Evolutionary conservation across 805 yeast species (phyloP).

Genomic region (Candida suzukii): DNA sequence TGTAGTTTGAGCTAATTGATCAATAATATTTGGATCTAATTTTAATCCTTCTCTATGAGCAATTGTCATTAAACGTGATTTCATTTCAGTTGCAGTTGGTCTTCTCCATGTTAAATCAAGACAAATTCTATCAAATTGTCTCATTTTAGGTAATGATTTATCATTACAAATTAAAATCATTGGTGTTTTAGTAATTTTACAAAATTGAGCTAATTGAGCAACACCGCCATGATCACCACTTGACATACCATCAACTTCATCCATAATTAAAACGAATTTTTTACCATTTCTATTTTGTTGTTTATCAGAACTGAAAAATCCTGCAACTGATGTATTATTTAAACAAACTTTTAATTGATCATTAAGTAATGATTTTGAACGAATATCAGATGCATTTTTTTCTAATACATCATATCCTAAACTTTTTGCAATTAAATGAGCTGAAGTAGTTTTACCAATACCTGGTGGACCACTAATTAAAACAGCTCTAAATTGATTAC

Average conservation of each 20-base stretch:
- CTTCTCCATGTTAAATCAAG: slow-evolving; percentile 80
- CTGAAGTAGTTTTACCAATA: slow-evolving; percentile 78
- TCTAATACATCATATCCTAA: slow-evolving; percentile 71
- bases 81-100: slow-evolving; percentile 77
- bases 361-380: slow-evolving; percentile 75
- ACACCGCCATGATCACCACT: slow-evolving; percentile 99
- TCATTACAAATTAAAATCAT: slow-evolving; percentile 93
- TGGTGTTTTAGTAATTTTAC: slow-evolving; percentile 82
- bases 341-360: slow-evolving; percentile 62
- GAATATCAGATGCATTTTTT: slow-evolving; percentile 81
- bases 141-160: slow-evolving; percentile 86
- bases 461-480: slow-evolving; percentile 87
- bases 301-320: slow-evolving; percentile 46
- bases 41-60: slow-evolving; percentile 79
- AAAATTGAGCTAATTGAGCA: slow-evolving; percentile 83
- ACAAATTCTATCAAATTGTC: slow-evolving; percentile 84
- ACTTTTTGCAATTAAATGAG: slow-evolving; percentile 63
- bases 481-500: slow-evolving; percentile 59
- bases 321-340: slow-evolving; percentile 76
- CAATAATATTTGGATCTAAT: slow-evolving; percentile 73
- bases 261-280: slow-evolving; percentile 85
- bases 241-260: slow-evolving; percentile 99
- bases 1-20: slow-evolving; percentile 77
- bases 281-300: slow-evolving; percentile 31
- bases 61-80: slow-evolving; percentile 82